Evolutionary conservation across 176 grass and related monocot species (phyloP), one percentile per base, ranked within the genome.

Genomic region (Bolboschoenus planiculmis): DNA sequence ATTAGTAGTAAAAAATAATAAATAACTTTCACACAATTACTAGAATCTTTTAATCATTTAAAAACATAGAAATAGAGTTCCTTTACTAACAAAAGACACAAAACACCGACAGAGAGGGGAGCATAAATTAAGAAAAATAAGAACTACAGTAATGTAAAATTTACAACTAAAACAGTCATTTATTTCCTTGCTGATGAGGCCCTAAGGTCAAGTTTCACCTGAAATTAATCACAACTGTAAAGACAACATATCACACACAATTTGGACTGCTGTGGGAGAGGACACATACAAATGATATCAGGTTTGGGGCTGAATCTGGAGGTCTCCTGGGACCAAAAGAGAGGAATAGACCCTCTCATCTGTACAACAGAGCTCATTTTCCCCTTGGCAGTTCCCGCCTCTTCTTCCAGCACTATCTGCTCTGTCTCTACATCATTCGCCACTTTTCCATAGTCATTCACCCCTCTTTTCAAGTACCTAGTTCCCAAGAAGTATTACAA

Each of bases 391-490:
- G 85, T 93, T 84, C 92, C 96, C 85, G 90, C 86, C 89, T 91
- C 96, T 83, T 93, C 96, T 54, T 95, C 92, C 75, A 98, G 82
- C 42, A 98, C 65, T 93, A 98, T 93, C 87, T 98, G 96, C 81
- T 98, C 96, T 59, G 92, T 98, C 86, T 98, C 92, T 21, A 98
- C 96, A 84, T 98, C 96, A 77, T 98, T 98, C 47, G 96, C 96
- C 87, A 98, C 96, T 87, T 92, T 98, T 70, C 96, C 96, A 82
- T 88, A 80, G 85, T 95, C 96, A 59, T 98, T 95, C 33, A 98
- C 96, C 54, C 96, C 96, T 87, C 96, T 93, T 91, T 98, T 98
- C 64, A 95, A 87, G 88, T 90, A 98, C 89, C 96, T 98, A 86
- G 16, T 44, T 16, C 26, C 24, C 72, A 68, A 68, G 14, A 86